Percentiles rank a stretch among this genome's conserved stretches.
phyloP scores from a whole-genome alignment of 2,329 filamentous ascomycete species.

The Cyclaneusma minus region DNA sequence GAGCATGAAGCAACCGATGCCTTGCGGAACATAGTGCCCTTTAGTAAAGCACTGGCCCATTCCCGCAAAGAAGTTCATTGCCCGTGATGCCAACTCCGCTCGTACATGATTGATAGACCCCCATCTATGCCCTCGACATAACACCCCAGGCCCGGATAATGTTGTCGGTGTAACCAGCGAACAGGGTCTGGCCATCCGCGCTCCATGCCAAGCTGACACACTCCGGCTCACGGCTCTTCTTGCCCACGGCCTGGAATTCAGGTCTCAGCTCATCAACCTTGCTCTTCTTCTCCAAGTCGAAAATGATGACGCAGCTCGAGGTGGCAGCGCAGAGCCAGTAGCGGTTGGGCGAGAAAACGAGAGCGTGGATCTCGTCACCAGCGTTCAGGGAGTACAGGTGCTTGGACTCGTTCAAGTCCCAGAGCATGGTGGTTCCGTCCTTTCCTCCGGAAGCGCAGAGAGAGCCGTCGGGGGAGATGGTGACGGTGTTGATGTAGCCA shows the following conservation, averaged over 20 bases:
- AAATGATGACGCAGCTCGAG: slow-evolving; percentile 97
- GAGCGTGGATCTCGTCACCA: slow-evolving; percentile 99
- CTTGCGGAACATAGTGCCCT: no score
- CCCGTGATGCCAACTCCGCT: no score
- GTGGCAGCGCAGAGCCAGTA: slow-evolving; percentile 99
- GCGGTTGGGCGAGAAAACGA: slow-evolving; percentile 99
- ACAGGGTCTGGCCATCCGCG: slow-evolving; percentile 96
- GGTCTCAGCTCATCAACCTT: slow-evolving; percentile 99
- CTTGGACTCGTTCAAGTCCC: slow-evolving; percentile 99
- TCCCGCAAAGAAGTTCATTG: no score
- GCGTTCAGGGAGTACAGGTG: slow-evolving; percentile 99
- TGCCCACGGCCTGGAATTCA: slow-evolving; percentile 87
- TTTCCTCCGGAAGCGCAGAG: slow-evolving; percentile 98
- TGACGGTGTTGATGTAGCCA: slow-evolving; percentile 99
- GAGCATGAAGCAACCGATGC: no score
- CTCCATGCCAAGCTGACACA: slow-evolving; percentile 95
- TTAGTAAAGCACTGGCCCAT: no score
- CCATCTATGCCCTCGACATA: slow-evolving; percentile 72
- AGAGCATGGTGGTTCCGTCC: slow-evolving; percentile 99
- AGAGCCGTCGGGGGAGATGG: slow-evolving; percentile 97
- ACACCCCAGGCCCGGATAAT: slow-evolving; percentile 96
- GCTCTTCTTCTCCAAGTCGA: slow-evolving; percentile 99
- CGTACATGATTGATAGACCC: no score
- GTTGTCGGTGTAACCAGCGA: slow-evolving; percentile 99
- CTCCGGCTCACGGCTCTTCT: slow-evolving; percentile 99